Conservation (phyloP, 306 rosid genomes). For the Begonia peltatifolia region DNA sequence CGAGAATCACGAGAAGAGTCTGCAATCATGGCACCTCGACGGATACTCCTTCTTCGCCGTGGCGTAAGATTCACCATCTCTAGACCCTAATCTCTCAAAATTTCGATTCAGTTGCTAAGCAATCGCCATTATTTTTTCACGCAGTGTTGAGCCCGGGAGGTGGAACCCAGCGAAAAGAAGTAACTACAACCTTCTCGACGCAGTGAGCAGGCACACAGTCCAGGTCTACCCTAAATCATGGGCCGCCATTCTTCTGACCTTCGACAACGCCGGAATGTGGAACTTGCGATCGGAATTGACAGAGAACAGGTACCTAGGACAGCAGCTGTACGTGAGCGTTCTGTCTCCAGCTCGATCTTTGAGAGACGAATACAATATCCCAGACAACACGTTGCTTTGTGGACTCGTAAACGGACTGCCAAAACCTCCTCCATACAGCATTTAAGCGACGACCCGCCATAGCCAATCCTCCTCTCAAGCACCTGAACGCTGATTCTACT, state of each 20-base stretch:
- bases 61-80: neutral
- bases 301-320: constrained; percentile 9
- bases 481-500: neutral
- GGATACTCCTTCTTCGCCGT: constrained; percentile 24
- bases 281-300: constrained; percentile 11
- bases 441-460: neutral
- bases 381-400: constrained; percentile 2
- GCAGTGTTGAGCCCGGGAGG: constrained; percentile 53
- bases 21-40: constrained; percentile 49
- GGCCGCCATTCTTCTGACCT: constrained; percentile 8
- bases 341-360: constrained; percentile 4
- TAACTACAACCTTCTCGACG: constrained; percentile 45
- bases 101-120: too few relatives aligned
- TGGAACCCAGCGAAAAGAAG: constrained; percentile 40
- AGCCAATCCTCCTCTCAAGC: neutral
- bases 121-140: too few relatives aligned
- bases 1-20: constrained; percentile 65
- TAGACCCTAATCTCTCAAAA: too few relatives aligned
- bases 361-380: constrained; percentile 7
- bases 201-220: constrained; percentile 54
- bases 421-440: neutral
- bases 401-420: constrained; percentile 4
- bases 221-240: constrained; percentile 54
- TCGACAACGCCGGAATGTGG: constrained; percentile 23
- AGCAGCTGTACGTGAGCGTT: constrained; percentile 4